phyloP scores from a whole-genome alignment of 441 rosid species.

The Theobroma grandiflorum region DNA sequence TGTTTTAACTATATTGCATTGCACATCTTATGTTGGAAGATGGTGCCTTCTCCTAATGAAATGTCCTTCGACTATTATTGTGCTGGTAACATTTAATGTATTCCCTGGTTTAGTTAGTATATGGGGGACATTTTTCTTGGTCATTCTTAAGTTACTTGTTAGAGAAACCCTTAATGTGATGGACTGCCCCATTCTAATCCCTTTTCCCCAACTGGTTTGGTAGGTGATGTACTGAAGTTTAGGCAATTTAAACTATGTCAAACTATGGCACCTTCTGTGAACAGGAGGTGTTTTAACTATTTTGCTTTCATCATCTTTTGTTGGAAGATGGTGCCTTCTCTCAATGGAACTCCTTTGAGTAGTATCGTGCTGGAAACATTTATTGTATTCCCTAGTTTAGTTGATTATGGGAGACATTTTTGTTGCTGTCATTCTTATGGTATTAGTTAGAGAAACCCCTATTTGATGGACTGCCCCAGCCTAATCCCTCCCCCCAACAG shows the following conservation, averaged over 20 bases:
- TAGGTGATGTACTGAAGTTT: neutral
- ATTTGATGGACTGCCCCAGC: too few relatives aligned
- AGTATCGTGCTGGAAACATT: neutral
- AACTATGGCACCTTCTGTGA: neutral
- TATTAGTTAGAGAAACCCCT: too few relatives aligned
- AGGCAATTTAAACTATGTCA: neutral
- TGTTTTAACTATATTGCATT: too few relatives aligned
- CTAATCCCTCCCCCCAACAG: neutral
- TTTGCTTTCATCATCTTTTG: neutral
- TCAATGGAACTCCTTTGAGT: neutral
- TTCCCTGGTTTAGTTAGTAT: neutral
- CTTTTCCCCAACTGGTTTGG: neutral
- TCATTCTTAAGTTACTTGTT: too few relatives aligned
- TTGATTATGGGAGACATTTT: neutral
- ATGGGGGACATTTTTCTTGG: neutral
- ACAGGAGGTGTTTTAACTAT: neutral
- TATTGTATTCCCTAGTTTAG: neutral
- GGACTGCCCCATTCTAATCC: too few relatives aligned
- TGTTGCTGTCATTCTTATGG: too few relatives aligned
- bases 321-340: slow-evolving; percentile 13
- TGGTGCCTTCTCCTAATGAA: too few relatives aligned
- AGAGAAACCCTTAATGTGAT: too few relatives aligned
- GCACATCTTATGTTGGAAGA: too few relatives aligned
- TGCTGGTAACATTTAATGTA: neutral
- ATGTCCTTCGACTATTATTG: neutral